phyloP scores from a whole-genome alignment of 805 yeast species.

The Teunomyces pallodes region DNA sequence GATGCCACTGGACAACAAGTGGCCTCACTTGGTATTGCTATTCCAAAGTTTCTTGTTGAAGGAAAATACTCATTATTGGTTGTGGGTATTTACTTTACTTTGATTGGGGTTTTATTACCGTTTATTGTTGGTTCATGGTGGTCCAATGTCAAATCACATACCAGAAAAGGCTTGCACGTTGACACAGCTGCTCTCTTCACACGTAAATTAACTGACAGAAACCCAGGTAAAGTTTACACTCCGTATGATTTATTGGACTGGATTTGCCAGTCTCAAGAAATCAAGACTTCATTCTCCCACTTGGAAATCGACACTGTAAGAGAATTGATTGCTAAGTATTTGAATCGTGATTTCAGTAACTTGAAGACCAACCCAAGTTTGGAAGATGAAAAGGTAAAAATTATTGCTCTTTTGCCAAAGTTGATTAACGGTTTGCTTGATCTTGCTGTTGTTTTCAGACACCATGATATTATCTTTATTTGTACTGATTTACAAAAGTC shows the following conservation, averaged over 20 bases:
- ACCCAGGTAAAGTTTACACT: conserved; percentile 65
- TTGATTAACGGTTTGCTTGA: conserved; percentile 73
- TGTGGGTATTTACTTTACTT: conserved; percentile 57
- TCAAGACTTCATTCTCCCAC: conserved; percentile 40
- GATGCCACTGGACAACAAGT: conserved; percentile 84
- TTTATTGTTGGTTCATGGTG: conserved; percentile 85
- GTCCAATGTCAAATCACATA: conserved; percentile 74
- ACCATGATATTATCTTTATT: conserved; percentile 57
- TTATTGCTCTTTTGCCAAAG: conserved; percentile 62
- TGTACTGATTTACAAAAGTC: conserved; percentile 68
- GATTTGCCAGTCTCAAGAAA: conserved; percentile 68
- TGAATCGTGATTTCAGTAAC: conserved; percentile 47
- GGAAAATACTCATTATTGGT: conserved; percentile 70
- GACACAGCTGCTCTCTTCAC: conserved; percentile 80
- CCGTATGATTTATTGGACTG: conserved; percentile 56
- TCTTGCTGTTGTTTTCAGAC: conserved; percentile 77
- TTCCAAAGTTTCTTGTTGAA: conserved; percentile 88
- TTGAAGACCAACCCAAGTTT: conserved; percentile 17
- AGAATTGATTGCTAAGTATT: conserved; percentile 52
- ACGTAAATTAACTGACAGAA: conserved; percentile 67
- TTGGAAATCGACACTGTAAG: conserved; percentile 47
- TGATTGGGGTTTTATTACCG: conserved; percentile 81
- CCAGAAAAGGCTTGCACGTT: conserved; percentile 79
- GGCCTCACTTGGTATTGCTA: conserved; percentile 86
- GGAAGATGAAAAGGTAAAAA: conserved; percentile 45